Conservation (phyloP, 345 rosid genomes). For the Mangifera indica region DNA sequence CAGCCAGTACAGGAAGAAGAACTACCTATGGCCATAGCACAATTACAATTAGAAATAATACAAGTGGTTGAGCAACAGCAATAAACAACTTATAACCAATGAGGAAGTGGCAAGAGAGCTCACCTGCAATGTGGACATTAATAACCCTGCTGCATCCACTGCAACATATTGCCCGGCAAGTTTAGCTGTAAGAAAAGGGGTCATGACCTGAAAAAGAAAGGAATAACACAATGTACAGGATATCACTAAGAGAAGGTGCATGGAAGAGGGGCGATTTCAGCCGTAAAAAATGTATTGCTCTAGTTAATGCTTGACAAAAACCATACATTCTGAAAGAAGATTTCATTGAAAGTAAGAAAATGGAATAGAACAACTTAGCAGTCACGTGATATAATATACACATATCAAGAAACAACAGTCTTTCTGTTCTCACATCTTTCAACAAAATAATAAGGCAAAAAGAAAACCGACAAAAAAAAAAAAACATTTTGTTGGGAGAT, state of each 20-base stretch:
- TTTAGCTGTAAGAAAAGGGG: conserved; percentile 83
- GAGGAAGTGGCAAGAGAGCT: conserved; percentile 10
- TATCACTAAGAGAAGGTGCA: neutral
- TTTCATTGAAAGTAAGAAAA: neutral
- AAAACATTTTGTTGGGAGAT: neutral
- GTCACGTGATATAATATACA: neutral
- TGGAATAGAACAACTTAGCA: neutral
- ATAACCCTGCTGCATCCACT: conserved; percentile 70
- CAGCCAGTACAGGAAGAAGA: conserved; percentile 83
- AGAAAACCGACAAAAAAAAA: neutral
- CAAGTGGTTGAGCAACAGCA: neutral
- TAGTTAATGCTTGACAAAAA: neutral
- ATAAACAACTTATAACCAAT: neutral
- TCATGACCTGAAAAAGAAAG: conserved; percentile 62
- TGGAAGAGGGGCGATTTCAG: too few relatives aligned
- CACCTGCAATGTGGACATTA: conserved; percentile 79
- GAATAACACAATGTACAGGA: conserved; percentile 4
- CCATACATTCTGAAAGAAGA: neutral
- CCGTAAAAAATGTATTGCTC: neutral
- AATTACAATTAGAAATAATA: neutral
- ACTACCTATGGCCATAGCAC: conserved; percentile 50
- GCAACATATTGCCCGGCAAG: conserved; percentile 84
- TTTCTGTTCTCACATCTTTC: neutral
- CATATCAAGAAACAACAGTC: neutral
- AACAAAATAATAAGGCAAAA: neutral